These are phyloP conservation scores for Gillenia trifoliata DNA, from an alignment of 306 rosid genomes.

Conservation along the genomic window DNA sequence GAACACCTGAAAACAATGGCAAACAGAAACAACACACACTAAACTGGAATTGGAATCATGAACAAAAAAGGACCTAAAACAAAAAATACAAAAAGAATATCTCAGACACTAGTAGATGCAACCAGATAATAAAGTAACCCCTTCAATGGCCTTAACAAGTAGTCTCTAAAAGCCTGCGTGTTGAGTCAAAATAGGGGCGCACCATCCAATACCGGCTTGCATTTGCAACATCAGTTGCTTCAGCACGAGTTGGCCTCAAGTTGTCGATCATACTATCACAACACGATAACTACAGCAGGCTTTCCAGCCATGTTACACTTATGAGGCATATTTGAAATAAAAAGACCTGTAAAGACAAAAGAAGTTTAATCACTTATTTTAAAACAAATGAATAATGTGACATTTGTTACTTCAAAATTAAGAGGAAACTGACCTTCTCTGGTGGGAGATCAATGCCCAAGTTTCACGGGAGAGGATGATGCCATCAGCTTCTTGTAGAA, in stretches of 20 bases:
- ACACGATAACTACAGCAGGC: constrained; percentile 98
- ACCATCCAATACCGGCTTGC: constrained; percentile 99
- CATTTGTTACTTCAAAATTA: background rate
- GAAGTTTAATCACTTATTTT: background rate
- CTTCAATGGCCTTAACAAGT: background rate
- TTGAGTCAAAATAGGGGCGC: constrained; percentile 12
- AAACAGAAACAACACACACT: too few relatives aligned
- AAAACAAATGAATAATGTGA: background rate
- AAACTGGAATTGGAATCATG: too few relatives aligned
- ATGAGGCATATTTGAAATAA: constrained; percentile 85
- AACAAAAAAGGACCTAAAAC: too few relatives aligned
- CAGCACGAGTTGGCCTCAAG: constrained; percentile 99
- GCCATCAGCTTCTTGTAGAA: constrained; percentile 54
- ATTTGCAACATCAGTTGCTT: constrained; percentile 99
- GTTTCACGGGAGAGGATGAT: constrained; percentile 52
- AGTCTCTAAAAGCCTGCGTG: background rate
- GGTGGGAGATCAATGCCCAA: constrained; percentile 60
- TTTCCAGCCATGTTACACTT: constrained; percentile 99
- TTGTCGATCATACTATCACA: constrained; percentile 96
- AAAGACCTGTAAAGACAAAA: constrained; percentile 67
- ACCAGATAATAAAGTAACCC: background rate
- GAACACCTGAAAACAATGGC: constrained; percentile 6
- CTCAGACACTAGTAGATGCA: background rate
- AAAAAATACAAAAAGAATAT: constrained; percentile 8
- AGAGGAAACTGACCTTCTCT: constrained; percentile 38